A percentile compares a stretch with the other conserved stretches of the same genome.
Conservation (phyloP, 257 asterid genomes). For the Scutellaria baicalensis region DNA sequence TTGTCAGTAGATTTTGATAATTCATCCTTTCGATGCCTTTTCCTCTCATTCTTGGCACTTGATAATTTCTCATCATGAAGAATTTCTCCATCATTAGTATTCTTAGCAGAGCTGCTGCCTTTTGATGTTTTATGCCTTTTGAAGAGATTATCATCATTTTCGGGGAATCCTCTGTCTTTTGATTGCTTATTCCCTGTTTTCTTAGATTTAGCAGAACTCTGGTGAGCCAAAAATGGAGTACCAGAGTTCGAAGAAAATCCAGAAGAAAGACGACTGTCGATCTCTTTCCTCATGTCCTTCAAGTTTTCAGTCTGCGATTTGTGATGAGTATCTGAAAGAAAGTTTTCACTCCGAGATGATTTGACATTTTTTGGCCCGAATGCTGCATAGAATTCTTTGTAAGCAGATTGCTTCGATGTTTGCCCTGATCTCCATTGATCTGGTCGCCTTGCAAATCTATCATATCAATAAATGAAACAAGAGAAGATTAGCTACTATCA, state of each 20-base stretch:
- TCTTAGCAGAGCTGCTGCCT: conserved; percentile 3
- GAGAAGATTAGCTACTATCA: neutral
- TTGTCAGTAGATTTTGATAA: conserved; percentile 18
- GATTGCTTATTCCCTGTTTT: conserved; percentile 34
- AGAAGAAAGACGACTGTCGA: conserved; percentile 43
- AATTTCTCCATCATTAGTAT: conserved; percentile 11
- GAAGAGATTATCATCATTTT: conserved; percentile 14
- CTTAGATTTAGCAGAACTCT: conserved; percentile 32
- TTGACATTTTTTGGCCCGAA: conserved; percentile 61
- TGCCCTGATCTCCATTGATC: conserved; percentile 88
- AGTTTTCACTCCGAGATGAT: conserved; percentile 43
- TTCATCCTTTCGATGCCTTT: conserved; percentile 27
- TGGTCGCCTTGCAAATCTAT: conserved; percentile 61
- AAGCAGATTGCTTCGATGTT: conserved; percentile 58
- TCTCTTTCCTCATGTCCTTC: conserved; percentile 72
- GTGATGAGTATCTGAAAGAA: conserved; percentile 42
- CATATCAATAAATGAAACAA: conserved; percentile 4
- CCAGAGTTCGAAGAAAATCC: conserved; percentile 27
- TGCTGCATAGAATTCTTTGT: conserved; percentile 58
- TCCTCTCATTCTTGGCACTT: conserved; percentile 23
- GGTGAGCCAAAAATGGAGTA: conserved; percentile 70
- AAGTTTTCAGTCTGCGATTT: conserved; percentile 59
- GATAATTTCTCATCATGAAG: conserved; percentile 9
- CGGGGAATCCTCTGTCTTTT: conserved; percentile 25
- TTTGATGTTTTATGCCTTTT: conserved; percentile 25